Evolutionary conservation across 2,329 filamentous ascomycete genomes (phyloP), one percentile per base, ranked within the genome.

Genomic region (Sporothrix variecibatus): DNA sequence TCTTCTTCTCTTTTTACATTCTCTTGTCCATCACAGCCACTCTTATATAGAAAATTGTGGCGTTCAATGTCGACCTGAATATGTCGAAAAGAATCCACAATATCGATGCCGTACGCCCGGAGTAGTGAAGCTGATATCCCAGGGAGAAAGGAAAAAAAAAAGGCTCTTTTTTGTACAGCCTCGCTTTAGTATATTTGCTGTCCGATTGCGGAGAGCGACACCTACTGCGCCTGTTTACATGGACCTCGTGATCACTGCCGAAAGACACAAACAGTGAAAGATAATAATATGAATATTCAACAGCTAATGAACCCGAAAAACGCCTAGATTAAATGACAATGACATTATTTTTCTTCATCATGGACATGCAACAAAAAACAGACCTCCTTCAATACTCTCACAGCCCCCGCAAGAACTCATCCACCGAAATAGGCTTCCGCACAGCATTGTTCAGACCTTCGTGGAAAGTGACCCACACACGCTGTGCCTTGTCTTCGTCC

Each of bases 371-470:
- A n/a, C 12, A 26, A 53, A 2, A 12, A 15, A 34, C 34, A 62
- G 6, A 15, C 28, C 23, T 17, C n/a, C 38, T 46, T 43, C 20
- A 23, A 11, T 8, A 9, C 34, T 12, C n/a, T 77, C 82, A 92
- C 74, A 94, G 79, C 2, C 89, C 91, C 73, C 85, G 86, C 86
- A 97, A 83, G 78, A 98, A 88, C 81, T 97, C 95, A 75, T 89
- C 87, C 81, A 97, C 81, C 9, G 93, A 93, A 76, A 98, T 90
- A 2, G 94, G 93, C 81, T 97, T 97, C 81, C 93, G 88, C 75
- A 98, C 95, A 12, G 95, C 95, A 86, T 98, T 97, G 73, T 94
- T 96, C 80, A 94, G 91, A 0, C 95, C 95, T 83, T 98, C 95
- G 79, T 97, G 91, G 81, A 91, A 98, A 76, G 90, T 95, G 58